These are phyloP conservation scores for Carex myosuroides DNA, from an alignment of 176 grass and related monocot species.

Conservation along the genomic window DNA sequence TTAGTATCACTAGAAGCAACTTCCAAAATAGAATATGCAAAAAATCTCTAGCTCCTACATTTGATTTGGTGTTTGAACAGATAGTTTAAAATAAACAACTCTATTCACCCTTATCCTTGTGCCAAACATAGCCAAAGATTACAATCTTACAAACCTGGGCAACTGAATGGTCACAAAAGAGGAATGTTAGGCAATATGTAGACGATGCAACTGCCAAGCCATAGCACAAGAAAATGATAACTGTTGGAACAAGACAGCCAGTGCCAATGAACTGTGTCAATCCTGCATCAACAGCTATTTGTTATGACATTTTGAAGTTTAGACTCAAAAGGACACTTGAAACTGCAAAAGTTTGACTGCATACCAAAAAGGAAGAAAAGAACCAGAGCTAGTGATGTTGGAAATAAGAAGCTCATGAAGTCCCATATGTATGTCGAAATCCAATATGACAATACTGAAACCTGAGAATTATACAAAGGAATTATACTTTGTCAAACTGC, in stretches of 20 bases:
- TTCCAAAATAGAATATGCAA: background rate
- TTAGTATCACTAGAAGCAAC: background rate
- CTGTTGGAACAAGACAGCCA: slow-evolving; percentile 35
- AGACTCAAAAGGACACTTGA: background rate
- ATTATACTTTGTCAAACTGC: slow-evolving; percentile 1
- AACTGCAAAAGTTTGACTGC: slow-evolving; percentile 6
- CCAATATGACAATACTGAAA: slow-evolving; percentile 48
- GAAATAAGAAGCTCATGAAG: slow-evolving; percentile 46
- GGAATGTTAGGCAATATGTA: slow-evolving; percentile 46
- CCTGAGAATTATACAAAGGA: slow-evolving; percentile 16
- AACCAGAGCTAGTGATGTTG: slow-evolving; percentile 27
- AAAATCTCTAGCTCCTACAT: background rate
- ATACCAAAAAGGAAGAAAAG: slow-evolving; percentile 47
- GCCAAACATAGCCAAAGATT: background rate
- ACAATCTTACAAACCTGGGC: slow-evolving; percentile 34
- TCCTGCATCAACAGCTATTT: slow-evolving; percentile 13
- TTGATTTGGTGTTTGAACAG: background rate
- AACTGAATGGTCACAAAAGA: slow-evolving; percentile 41
- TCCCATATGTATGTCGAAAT: slow-evolving; percentile 47
- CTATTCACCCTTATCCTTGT: background rate
- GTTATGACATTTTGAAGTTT: slow-evolving; percentile 1
- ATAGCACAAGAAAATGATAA: slow-evolving; percentile 33
- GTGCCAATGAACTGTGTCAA: slow-evolving; percentile 46
- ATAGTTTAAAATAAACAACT: background rate
- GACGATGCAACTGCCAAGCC: slow-evolving; percentile 39